These are phyloP conservation scores for Chimonanthus salicifolius DNA, from an alignment of 164 flowering plant species.

Conservation along the genomic window DNA sequence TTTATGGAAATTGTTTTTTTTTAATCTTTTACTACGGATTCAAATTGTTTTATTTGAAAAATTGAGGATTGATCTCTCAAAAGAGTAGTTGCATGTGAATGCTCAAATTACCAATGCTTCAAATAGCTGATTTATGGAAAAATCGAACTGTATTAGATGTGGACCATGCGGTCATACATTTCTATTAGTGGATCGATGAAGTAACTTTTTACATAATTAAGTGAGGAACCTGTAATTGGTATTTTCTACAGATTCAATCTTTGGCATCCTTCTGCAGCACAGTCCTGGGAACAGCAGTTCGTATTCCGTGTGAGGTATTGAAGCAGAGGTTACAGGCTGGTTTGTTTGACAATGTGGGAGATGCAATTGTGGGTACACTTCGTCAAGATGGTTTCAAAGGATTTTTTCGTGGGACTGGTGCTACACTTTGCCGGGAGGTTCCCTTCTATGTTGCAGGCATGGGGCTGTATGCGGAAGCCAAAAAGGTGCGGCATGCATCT, in stretches of 20 bases:
- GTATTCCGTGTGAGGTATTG: slow-evolving; percentile 95
- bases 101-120: background rate
- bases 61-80: background rate
- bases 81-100: background rate
- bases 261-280: slow-evolving; percentile 94
- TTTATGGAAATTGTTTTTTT: too few relatives aligned
- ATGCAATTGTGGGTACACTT: slow-evolving; percentile 87
- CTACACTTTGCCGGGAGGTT: slow-evolving; percentile 94
- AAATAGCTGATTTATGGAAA: background rate
- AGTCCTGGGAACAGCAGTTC: slow-evolving; percentile 86
- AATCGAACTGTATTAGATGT: background rate
- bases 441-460: slow-evolving; percentile 99
- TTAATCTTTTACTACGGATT: too few relatives aligned
- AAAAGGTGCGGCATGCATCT: slow-evolving; percentile 52
- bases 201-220: too few relatives aligned
- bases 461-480: slow-evolving; percentile 94
- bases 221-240: slow-evolving; percentile 3
- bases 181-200: background rate
- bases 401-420: slow-evolving; percentile 97
- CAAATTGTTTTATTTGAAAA: too few relatives aligned
- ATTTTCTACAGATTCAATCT: slow-evolving; percentile 70
- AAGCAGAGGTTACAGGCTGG: slow-evolving; percentile 98
- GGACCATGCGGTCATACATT: background rate
- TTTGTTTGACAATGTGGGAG: slow-evolving; percentile 87
- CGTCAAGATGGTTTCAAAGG: slow-evolving; percentile 88